Base-by-base conservation (phyloP, 345 rosid genomes). In the Eutrema heterophyllum region DNA sequence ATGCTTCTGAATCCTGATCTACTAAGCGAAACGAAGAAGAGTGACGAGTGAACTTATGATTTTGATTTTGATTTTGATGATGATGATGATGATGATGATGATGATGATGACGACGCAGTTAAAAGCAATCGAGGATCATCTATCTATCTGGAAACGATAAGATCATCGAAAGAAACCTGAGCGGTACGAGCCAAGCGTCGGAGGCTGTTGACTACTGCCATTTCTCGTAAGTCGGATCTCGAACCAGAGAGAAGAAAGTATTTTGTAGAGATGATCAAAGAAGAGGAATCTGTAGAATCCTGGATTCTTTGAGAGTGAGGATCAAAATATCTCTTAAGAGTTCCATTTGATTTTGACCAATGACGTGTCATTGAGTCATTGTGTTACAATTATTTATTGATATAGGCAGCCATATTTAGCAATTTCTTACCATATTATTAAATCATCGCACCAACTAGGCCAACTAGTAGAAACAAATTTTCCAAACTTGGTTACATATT, bases 181-280 rank as follows among this genome's bases (percentile, higher is more conserved):
- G 78, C 61, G 49, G 43, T 63, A 36, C 67, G 82, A 2, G 82
- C 50, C 44, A 70, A 69, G 58, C 82, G 79, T 1, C 74, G 74
- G 68, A 79, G 75, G 32, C 61, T 48, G 35, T 73, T 73, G 43
- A 68, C 40, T 5, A 68, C 26, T 7, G 67, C 67, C 81, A 79
- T 79, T 30, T 53, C 21, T 30, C 16, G 30, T 35, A 30, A 15
- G 51, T 21, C n/a, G n/a, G n/a, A n/a, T n/a, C n/a, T 26, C 29
- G 76, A 29, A 54, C 44, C 27, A 14, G 10, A 68, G 33, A 40
- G 64, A 46, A 6, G n/a, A n/a, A n/a, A n/a, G n/a, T n/a, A n/a
- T n/a, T 0, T 21, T 21, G 24, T 21, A 36, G 67, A 49, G 38
- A 10, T 45, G 62, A 64, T 32, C 29, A 52, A 15, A 15, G 44